These are phyloP conservation scores for Kodamaea laetipori DNA, from an alignment of 805 yeast genomes.

Conservation along the genomic window DNA sequence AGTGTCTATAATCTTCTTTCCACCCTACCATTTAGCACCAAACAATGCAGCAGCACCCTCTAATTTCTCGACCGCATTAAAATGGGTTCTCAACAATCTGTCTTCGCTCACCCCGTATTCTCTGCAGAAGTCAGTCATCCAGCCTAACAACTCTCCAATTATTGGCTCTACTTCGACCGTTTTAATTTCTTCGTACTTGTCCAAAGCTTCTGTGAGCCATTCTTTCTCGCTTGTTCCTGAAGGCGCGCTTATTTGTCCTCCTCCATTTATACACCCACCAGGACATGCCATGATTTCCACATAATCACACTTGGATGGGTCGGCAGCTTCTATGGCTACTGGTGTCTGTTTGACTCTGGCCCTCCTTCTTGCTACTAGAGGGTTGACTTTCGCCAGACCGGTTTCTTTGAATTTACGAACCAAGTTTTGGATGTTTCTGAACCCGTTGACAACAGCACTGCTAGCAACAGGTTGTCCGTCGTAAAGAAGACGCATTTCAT, in stretches of 20 bases:
- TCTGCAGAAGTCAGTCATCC: slow-evolving; percentile 36
- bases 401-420: slow-evolving; percentile 72
- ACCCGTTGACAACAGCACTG: slow-evolving; percentile 79
- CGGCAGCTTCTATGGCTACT: slow-evolving; percentile 41
- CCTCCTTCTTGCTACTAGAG: slow-evolving; percentile 47
- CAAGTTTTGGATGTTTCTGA: slow-evolving; percentile 89
- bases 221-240: slow-evolving; percentile 38
- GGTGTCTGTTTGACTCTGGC: slow-evolving; percentile 32
- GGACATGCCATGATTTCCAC: slow-evolving; percentile 99
- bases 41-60: slow-evolving; percentile 50
- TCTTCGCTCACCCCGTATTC: slow-evolving; percentile 31
- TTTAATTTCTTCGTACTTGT: slow-evolving; percentile 30
- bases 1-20: neutral
- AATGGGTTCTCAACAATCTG: slow-evolving; percentile 48
- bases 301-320: slow-evolving; percentile 70
- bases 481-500: slow-evolving; percentile 62
- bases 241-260: slow-evolving; percentile 76
- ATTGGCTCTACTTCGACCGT: slow-evolving; percentile 14
- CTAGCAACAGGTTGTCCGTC: slow-evolving; percentile 45
- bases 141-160: slow-evolving; percentile 24
- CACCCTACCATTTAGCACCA: slow-evolving; percentile 56
- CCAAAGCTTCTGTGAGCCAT: slow-evolving; percentile 44
- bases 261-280: slow-evolving; percentile 96
- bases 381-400: slow-evolving; percentile 24
- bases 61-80: slow-evolving; percentile 53